These are phyloP conservation scores for Talaromyces funiculosus DNA, from an alignment of 2,329 filamentous ascomycete species.

Conservation along the genomic window DNA sequence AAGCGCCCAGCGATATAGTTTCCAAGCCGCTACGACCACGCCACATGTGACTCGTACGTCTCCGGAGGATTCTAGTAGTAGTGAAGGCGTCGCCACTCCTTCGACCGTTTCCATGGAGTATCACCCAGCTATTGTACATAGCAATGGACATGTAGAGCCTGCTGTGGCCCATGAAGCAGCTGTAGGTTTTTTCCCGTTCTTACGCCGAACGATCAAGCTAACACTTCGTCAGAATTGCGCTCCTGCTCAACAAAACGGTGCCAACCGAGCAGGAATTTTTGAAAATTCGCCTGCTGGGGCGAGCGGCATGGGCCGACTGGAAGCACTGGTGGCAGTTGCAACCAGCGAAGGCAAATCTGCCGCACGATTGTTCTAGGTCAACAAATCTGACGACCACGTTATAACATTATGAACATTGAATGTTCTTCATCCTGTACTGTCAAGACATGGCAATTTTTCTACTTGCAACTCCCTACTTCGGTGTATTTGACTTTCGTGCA, in stretches of 20 bases:
- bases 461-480: neutral
- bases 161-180: conserved; percentile 17
- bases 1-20: conserved; percentile 27
- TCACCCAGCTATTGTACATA: conserved; percentile 45
- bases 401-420: neutral
- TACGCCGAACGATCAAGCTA: neutral
- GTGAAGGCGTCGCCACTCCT: conserved; percentile 44
- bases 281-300: conserved; percentile 24
- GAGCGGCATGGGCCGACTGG: conserved; percentile 43
- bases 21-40: conserved; percentile 30
- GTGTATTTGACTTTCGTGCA: neutral
- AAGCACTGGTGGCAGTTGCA: conserved; percentile 47
- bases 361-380: conserved; percentile 24
- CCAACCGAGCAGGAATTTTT: conserved; percentile 24
- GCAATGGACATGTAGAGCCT: conserved; percentile 43
- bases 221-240: conserved; percentile 27
- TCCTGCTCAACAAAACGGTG: conserved; percentile 22
- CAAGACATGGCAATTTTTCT: neutral
- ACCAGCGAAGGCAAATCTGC: conserved; percentile 42
- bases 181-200: conserved; percentile 2
- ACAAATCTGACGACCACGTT: neutral
- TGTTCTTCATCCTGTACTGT: neutral
- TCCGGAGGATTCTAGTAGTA: conserved; percentile 47
- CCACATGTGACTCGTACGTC: conserved; percentile 34
- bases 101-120: conserved; percentile 44